Conservation (phyloP, 495 filamentous ascomycete species). For the Penicillium verhagenii region DNA sequence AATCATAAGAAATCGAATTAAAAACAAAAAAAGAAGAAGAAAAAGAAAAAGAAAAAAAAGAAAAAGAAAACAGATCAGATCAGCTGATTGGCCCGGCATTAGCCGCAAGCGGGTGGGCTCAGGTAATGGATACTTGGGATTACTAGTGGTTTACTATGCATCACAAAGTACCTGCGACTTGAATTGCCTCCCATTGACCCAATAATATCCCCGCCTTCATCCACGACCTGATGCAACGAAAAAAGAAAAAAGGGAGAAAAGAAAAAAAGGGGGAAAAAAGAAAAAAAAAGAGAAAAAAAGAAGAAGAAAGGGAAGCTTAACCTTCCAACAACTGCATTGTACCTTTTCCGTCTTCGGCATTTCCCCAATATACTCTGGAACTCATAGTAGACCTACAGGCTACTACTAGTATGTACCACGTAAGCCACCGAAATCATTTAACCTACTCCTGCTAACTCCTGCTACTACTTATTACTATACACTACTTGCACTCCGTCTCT, state of each 20-base stretch:
- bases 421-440: no score
- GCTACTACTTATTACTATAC: no score
- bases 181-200: background rate
- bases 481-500: no score
- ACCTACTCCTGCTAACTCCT: no score
- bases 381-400: no score
- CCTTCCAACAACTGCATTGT: no score
- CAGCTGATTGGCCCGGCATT: slow-evolving; percentile 2
- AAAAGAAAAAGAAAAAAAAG: background rate
- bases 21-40: background rate
- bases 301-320: background rate
- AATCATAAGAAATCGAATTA: background rate
- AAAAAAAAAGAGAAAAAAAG: no score
- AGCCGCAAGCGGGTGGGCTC: slow-evolving; percentile 2
- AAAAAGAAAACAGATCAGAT: background rate
- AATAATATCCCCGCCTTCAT: background rate
- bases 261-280: no score
- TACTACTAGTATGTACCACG: no score
- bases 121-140: slow-evolving; percentile 6
- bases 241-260: no score
- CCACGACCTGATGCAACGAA: background rate
- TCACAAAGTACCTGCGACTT: background rate
- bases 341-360: background rate
- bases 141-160: background rate
- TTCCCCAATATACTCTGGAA: no score